These are phyloP conservation scores for Cryptosporidium parvum DNA, from an alignment of 169 alveolate species.

Conservation along the genomic window DNA sequence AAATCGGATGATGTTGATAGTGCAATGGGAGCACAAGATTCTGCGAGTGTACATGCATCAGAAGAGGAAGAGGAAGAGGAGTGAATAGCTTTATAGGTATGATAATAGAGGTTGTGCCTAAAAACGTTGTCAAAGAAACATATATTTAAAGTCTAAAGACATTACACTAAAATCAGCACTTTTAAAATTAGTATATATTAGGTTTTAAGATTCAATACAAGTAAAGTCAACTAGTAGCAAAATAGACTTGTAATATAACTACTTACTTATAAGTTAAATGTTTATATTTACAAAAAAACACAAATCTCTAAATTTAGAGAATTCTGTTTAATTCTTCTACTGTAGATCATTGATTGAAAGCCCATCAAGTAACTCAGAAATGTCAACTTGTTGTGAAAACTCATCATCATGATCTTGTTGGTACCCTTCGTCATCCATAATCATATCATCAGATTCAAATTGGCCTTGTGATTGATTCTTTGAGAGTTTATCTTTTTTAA, in stretches of 20 bases:
- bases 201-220: neutral
- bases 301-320: neutral
- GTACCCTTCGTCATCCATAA: neutral
- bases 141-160: neutral
- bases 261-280: neutral
- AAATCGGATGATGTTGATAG: constrained; percentile 9
- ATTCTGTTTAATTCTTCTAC: neutral
- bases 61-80: constrained; percentile 68
- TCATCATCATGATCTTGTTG: constrained; percentile 14
- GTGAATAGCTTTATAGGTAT: neutral
- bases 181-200: too few relatives aligned
- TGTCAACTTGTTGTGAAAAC: constrained; percentile 36
- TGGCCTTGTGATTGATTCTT: neutral
- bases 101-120: neutral
- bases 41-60: constrained; percentile 45
- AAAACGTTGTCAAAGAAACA: too few relatives aligned
- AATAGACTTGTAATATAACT: constrained; percentile 5
- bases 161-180: neutral
- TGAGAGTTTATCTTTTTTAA: constrained; percentile 28
- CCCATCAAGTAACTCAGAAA: constrained; percentile 68
- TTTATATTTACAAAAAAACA: neutral
- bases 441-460: neutral
- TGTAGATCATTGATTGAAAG: constrained; percentile 58
- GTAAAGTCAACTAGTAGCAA: neutral
- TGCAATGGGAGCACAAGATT: neutral